A percentile compares a stretch with the other conserved stretches of the same genome.
These are phyloP conservation scores for Phialophora verrucosa DNA, from an alignment of 2,329 filamentous ascomycete species.

Conservation along the genomic window DNA sequence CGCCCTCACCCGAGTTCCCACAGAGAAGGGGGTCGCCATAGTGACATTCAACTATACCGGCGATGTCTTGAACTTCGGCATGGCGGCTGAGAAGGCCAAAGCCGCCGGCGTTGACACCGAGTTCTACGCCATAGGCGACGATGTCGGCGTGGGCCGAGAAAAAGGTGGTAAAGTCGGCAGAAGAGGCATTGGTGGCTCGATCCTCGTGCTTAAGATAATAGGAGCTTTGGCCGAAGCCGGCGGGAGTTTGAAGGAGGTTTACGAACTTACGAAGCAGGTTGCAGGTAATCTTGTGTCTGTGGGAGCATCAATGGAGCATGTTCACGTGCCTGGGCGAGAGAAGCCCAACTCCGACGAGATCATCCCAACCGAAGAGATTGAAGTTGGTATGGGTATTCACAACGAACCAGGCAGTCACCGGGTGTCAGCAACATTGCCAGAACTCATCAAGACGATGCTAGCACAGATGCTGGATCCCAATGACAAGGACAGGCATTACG, in stretches of 20 bases:
- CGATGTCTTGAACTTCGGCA: constrained; percentile 88
- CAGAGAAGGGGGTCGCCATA: constrained; percentile 71
- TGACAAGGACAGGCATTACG: constrained; percentile 68
- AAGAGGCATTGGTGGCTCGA: constrained; percentile 87
- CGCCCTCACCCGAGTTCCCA: constrained; percentile 74
- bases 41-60: constrained; percentile 68
- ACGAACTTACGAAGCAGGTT: constrained; percentile 71
- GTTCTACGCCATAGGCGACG: constrained; percentile 91
- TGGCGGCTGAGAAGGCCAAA: constrained; percentile 90
- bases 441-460: constrained; percentile 67
- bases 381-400: constrained; percentile 73
- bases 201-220: constrained; percentile 87
- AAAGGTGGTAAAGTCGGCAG: constrained; percentile 90
- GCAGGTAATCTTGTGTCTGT: constrained; percentile 82
- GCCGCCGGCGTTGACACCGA: constrained; percentile 77
- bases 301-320: constrained; percentile 83
- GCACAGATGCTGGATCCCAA: constrained; percentile 66
- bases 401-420: constrained; percentile 57
- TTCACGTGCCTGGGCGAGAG: constrained; percentile 85
- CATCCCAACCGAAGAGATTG: constrained; percentile 61
- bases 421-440: constrained; percentile 55
- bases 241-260: constrained; percentile 70
- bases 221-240: constrained; percentile 81
- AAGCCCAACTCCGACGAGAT: constrained; percentile 57
- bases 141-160: constrained; percentile 82